Base-by-base conservation (phyloP, 768 basidiomycete genomes). In the Russula emetica region DNA sequence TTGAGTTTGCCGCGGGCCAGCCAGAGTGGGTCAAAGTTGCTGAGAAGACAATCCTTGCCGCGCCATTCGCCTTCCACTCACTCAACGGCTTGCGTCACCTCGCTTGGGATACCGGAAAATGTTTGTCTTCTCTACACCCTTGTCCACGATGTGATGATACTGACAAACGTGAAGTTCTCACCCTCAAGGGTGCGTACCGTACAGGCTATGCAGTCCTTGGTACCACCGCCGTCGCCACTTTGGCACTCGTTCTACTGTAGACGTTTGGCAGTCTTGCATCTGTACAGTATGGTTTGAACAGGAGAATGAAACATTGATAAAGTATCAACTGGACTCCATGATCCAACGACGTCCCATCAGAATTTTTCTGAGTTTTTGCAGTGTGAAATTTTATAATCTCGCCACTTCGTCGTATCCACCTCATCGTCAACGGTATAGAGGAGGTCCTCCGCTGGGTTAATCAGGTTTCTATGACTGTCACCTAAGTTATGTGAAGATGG, bases 51-150 rank as follows among this genome's bases (percentile, higher is more conserved):
- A 70, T 92, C 65, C 82, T 98, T 51, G 94, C 93, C 14, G 80
- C 83, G 4, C 92, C 95, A 1, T 96, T 97, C 74, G 83, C 91
- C 18, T 98, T 88, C 84, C 96, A 98, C 77, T 83, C 84, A 9
- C 80, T 85, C 75, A 98, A 98, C 75, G 96, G 96, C 4, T 66
- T 98, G 64, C 84, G 96, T 47, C 96, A 98, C 79, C 77, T 98
- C 70, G 74, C 76, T 38, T 98, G 96, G 96, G 96, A 98, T 76
- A 75, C 83, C 72, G 86, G 87, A 63, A 89, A 87, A 80, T 87
- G 96, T 98, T 70, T 69, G 94, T 85, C 32, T 10, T 62, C 64
- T 58, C 28, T 53, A 59, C 7, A 14, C 24, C 2, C 54, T 18
- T 57, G 5, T n/a, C 20, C 28, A 20, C 14, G 22, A 58, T 56